phyloP scores from a whole-genome alignment of 202 grass and related monocot species.

The Setaria viridis region DNA sequence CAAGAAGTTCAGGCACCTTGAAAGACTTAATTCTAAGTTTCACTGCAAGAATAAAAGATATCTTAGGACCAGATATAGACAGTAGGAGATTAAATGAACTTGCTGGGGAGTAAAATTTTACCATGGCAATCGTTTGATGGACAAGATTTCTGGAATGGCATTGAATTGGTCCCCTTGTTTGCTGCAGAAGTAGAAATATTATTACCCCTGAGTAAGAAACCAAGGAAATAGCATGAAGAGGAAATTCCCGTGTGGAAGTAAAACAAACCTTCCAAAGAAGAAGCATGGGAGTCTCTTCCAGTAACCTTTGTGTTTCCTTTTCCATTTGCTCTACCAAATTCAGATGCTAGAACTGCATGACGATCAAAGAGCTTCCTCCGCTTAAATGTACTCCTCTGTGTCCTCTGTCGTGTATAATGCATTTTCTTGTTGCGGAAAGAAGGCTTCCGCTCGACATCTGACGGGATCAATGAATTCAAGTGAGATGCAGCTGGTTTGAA shows the following conservation, averaged over 20 bases:
- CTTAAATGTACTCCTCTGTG: constrained; percentile 93
- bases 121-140: constrained; percentile 62
- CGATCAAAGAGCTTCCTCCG: constrained; percentile 81
- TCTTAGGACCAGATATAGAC: constrained; percentile 30
- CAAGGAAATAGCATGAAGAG: constrained; percentile 26
- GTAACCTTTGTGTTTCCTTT: constrained; percentile 47
- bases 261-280: constrained; percentile 60
- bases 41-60: constrained; percentile 54
- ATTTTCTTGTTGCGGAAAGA: constrained; percentile 76
- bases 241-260: constrained; percentile 21
- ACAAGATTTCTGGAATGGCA: constrained; percentile 56
- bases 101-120: constrained; percentile 34
- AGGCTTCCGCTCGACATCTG: constrained; percentile 74
- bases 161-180: constrained; percentile 59
- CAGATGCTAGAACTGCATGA: constrained; percentile 52
- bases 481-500: constrained; percentile 48
- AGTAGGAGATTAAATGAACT: constrained; percentile 7
- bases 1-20: constrained; percentile 93
- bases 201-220: constrained; percentile 37
- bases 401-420: constrained; percentile 89
- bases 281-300: constrained; percentile 39
- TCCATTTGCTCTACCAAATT: constrained; percentile 51
- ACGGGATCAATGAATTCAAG: constrained; percentile 51
- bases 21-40: constrained; percentile 95
- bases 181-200: constrained; percentile 65